These are phyloP conservation scores for Moesziomyces globuligerus DNA, from an alignment of 1,284 basidiomycete species.

Conservation along the genomic window DNA sequence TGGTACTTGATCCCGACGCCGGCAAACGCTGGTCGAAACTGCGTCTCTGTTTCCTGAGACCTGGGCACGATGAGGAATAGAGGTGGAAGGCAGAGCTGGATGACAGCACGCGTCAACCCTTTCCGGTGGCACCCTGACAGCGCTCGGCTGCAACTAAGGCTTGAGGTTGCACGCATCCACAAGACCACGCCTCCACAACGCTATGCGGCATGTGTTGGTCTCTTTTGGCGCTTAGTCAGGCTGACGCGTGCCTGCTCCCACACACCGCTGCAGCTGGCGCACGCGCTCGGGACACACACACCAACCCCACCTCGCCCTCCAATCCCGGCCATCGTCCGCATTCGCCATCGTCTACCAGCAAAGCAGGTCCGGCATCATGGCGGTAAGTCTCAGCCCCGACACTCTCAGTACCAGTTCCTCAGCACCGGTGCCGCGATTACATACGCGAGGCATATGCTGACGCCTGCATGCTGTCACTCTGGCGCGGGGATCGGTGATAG, in stretches of 20 bases:
- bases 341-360: too few species aligned
- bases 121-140: too few species aligned
- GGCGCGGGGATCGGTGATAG: conserved; percentile 35
- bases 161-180: conserved; percentile 9
- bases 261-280: background rate
- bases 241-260: conserved; percentile 7
- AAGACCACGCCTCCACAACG: background rate
- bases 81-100: too few species aligned
- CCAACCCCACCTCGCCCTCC: background rate
- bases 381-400: background rate
- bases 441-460: too few species aligned
- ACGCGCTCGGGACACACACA: conserved; percentile 27
- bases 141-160: too few species aligned
- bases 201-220: conserved; percentile 20
- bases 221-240: conserved; percentile 16
- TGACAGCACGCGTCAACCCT: too few species aligned
- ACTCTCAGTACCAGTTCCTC: too few species aligned
- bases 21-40: conserved; percentile 3
- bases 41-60: too few species aligned
- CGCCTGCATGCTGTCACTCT: too few species aligned
- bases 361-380: background rate
- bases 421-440: too few species aligned
- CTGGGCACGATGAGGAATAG: too few species aligned
- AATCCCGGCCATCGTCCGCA: too few species aligned
- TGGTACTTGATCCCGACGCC: background rate